Base-by-base conservation (phyloP, 805 yeast species). In the Metschnikowia santaceciliae region DNA sequence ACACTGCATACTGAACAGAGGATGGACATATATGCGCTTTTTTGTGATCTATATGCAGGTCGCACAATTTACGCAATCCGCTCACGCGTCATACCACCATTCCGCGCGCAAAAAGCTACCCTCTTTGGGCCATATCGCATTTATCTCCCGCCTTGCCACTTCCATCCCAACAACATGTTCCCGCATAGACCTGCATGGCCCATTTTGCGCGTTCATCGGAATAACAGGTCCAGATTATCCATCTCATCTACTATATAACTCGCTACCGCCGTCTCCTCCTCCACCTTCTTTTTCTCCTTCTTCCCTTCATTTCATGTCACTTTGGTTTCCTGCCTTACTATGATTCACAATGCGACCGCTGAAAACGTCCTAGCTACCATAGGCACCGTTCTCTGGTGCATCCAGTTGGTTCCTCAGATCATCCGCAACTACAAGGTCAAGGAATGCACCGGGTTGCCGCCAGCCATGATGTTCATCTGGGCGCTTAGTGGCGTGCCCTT, bases 351-450 rank as follows among this genome's bases (percentile, higher is more conserved):
- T 49, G 58, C 57, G 15, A 73, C 76, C 10, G 89, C 88, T 0
- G 79, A 88, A 15, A 88, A 86, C 46, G 90, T 85, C 6, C 74
- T 90, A 49, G 97, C 90, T 1, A 90, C 96, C 11, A 75, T 88
- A 1, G 97, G 96, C 5, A 92, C 98, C 0, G 82, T 91, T 1
- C 77, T 88, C 51, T 92, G 97, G 97, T 91, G 97, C 66, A 72
- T 91, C 56, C 97, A 92, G 69, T 71, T 92, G 56, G 75, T 90
- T 1, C 97, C 97, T 1, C 98, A 88, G 56, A 84, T 91, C 42
- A 74, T 82, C 51, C 75, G 82, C 63, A 91, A 92, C 64, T 90
- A 79, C 70, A 75, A 76, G 51, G 78, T 79, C 7, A 90, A 92
- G 61, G 82, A 90, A 62, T 87, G 96, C 52, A 86, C 83, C 26